phyloP scores from a whole-genome alignment of 176 grass and related monocot genomes.

The Zizania latifolia region DNA sequence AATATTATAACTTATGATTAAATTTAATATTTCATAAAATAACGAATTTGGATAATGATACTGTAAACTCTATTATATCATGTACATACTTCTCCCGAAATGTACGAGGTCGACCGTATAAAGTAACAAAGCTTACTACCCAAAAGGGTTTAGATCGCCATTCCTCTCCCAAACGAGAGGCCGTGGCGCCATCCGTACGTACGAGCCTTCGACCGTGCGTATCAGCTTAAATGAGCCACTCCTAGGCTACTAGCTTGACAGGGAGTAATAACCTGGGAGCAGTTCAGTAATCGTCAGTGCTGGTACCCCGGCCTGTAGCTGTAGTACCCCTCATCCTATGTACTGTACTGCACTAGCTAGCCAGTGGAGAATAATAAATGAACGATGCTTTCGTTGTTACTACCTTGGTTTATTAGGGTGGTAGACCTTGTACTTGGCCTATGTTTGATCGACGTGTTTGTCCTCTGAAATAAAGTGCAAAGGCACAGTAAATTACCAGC shows the following conservation, averaged over 20 bases:
- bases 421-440: neutral
- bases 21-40: too few species aligned
- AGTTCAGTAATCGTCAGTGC: neutral
- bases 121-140: too few species aligned
- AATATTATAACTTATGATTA: too few species aligned
- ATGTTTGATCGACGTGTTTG: neutral
- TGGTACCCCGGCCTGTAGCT: neutral
- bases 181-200: conserved; percentile 9
- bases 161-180: conserved; percentile 27
- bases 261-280: neutral
- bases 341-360: neutral
- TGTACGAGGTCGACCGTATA: too few species aligned
- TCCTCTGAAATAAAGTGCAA: neutral
- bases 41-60: too few species aligned
- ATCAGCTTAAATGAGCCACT: conserved; percentile 17
- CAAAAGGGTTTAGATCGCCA: too few species aligned
- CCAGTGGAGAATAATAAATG: neutral
- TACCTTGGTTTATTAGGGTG: neutral
- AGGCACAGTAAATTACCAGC: neutral
- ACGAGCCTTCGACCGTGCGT: conserved; percentile 17
- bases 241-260: too few species aligned
- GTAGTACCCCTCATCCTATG: neutral
- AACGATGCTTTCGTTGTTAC: neutral
- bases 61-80: too few species aligned
- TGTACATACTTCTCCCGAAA: too few species aligned